Evolutionary conservation across 306 rosid genomes (phyloP).

Genomic region (Prosopis cineraria): DNA sequence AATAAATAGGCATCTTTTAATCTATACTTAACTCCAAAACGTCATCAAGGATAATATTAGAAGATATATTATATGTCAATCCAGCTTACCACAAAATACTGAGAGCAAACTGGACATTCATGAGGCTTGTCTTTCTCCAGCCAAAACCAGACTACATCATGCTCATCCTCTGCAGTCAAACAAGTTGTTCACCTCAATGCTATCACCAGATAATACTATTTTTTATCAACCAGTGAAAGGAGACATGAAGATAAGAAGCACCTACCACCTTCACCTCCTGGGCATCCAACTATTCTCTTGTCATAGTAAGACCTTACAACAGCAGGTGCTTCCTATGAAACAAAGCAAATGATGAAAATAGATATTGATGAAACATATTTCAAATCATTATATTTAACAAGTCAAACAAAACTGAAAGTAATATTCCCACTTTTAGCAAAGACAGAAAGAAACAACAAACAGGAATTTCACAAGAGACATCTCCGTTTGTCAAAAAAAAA

Average conservation of each 20-base stretch:
- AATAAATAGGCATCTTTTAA: background rate
- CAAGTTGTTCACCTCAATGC: slow-evolving; percentile 10
- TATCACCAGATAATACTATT: background rate
- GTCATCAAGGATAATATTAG: slow-evolving; percentile 1
- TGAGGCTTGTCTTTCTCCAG: slow-evolving; percentile 79
- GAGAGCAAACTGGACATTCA: slow-evolving; percentile 95
- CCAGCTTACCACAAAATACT: slow-evolving; percentile 76
- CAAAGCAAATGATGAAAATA: slow-evolving; percentile 25
- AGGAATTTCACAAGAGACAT: background rate
- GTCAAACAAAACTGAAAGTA: slow-evolving; percentile 2
- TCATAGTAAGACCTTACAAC: slow-evolving; percentile 70
- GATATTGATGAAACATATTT: slow-evolving; percentile 4
- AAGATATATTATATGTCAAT: slow-evolving; percentile 13
- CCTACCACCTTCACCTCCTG: slow-evolving; percentile 94
- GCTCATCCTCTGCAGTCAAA: slow-evolving; percentile 83
- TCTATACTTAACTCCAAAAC: slow-evolving; percentile 25
- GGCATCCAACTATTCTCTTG: slow-evolving; percentile 95
- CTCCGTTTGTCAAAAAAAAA: background rate
- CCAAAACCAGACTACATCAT: slow-evolving; percentile 99
- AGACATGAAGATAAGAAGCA: slow-evolving; percentile 22
- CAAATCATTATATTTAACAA: background rate
- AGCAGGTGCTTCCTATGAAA: slow-evolving; percentile 82
- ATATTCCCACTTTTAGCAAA: background rate
- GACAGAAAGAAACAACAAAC: background rate
- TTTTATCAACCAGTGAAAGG: slow-evolving; percentile 16